Base-by-base conservation (phyloP, 192 early-diverging fungal species). In the Entomortierella parvispora region DNA sequence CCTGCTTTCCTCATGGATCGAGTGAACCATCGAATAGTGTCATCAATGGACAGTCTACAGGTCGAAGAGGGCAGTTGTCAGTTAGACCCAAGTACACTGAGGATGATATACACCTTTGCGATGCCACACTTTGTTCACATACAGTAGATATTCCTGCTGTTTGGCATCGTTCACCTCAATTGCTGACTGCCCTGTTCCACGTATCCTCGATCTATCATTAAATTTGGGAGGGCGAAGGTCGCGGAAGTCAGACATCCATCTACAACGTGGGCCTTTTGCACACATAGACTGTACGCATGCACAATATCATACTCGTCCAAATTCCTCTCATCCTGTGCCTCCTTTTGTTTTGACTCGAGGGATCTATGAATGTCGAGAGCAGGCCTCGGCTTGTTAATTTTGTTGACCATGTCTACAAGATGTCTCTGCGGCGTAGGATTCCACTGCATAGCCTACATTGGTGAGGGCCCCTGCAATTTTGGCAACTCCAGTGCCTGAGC, bases 381-480 rank as follows among this genome's bases (percentile, higher is more conserved):
- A 20, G 0, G 29, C 1, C 26, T 44, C 22, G 22, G 18, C 23
- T 31, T 17, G 6, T 44, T 42, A 33, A 54, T 8, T 54, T 54
- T 22, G 4, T 54, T 28, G 2, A 29, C 20, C 10, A 44, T 20
- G 44, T 11, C 44, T 45, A 18, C 12, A 11, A 45, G n/a, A 18
- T 2, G 44, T 45, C 9, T 20, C 49, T 23, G 49, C 23, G 10
- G 15, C 49, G 23, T 2, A 23, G n/a, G 23, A 51, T 10, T 0
- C 8, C 11, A 20, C 6, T 40, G 15, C 7, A 43, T 17, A 22
- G 4, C n/a, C 18, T 77, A 77, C 74, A 77, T 22, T 63, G 74
- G 74, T 25, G 74, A 77, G 44, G 74, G 74, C 42, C 74, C 74
- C 45, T 64, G 65, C 14, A 77, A 29, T 25, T 61, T 44, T 43